Evolutionary conservation across 129 eudicot species (phyloP).

Genomic region (Flaveria bidentis): DNA sequence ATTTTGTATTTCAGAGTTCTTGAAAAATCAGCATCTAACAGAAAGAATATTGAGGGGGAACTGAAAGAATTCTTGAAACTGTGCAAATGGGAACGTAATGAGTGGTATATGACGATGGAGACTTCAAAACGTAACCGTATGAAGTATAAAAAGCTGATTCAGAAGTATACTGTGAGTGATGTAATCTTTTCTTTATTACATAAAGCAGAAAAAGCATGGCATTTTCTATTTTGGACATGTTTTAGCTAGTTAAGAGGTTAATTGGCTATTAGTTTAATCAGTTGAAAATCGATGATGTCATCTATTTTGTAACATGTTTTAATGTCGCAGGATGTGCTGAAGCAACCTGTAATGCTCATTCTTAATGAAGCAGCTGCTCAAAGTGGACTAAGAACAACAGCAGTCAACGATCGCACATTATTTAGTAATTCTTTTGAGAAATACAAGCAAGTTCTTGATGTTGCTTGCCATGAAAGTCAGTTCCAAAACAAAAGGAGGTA

Average conservation of each 20-base stretch:
- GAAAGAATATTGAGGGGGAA: constrained; percentile 64
- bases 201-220: not conserved
- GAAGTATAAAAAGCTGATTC: constrained; percentile 67
- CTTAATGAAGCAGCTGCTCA: constrained; percentile 52
- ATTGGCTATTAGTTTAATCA: not conserved
- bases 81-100: constrained; percentile 71
- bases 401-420: constrained; percentile 20
- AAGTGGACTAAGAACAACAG: constrained; percentile 41
- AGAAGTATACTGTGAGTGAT: constrained; percentile 76
- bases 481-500: constrained; percentile 51
- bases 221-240: not conserved
- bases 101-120: constrained; percentile 57
- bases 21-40: constrained; percentile 52
- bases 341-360: constrained; percentile 72
- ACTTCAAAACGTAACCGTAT: constrained; percentile 60
- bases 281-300: not conserved
- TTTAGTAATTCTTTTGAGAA: constrained; percentile 46
- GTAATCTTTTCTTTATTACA: not conserved
- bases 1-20: constrained; percentile 45
- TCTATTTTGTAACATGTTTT: not conserved
- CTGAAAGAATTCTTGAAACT: constrained; percentile 61
- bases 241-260: not conserved
- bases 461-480: constrained; percentile 43
- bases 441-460: constrained; percentile 47
- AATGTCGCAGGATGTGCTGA: constrained; percentile 61